Conservation (phyloP, 1,284 basidiomycete genomes). For the Leccinum discolor region DNA sequence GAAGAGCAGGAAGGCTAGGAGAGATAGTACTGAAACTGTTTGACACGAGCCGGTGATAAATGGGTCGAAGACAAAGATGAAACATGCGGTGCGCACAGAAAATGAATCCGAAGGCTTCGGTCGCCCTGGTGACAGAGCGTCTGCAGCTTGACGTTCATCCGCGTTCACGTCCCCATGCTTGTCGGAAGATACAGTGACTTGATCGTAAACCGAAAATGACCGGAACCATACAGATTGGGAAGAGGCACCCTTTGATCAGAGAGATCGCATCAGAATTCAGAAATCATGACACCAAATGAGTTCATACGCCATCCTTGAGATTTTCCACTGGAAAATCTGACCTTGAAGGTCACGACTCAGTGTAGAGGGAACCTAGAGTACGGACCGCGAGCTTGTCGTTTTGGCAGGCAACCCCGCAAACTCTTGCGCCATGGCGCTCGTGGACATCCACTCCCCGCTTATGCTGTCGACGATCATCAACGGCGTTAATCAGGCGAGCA, state of each 20-base stretch:
- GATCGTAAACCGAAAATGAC: too few species aligned
- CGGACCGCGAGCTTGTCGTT: conserved; percentile 70
- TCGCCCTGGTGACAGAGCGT: too few species aligned
- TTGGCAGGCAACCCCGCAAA: conserved; percentile 49
- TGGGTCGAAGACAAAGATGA: not conserved
- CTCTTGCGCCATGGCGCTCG: conserved; percentile 64
- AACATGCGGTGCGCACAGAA: conserved; percentile 40
- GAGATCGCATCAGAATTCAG: too few species aligned
- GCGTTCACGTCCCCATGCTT: too few species aligned
- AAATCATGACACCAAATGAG: too few species aligned
- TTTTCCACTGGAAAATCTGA: too few species aligned
- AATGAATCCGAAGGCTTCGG: conserved; percentile 30
- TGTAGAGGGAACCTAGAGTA: not conserved
- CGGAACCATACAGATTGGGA: too few species aligned
- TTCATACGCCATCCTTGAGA: too few species aligned
- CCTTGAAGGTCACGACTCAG: not conserved
- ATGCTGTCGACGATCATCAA: conserved; percentile 40
- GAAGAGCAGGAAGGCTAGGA: conserved; percentile 29
- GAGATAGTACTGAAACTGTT: conserved; percentile 28
- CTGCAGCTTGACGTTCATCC: too few species aligned
- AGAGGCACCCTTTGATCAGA: too few species aligned
- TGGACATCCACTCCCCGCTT: conserved; percentile 66
- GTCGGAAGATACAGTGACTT: too few species aligned
- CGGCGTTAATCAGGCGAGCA: not conserved
- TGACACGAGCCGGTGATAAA: not conserved